Evolutionary conservation across 2,329 filamentous ascomycete genomes (phyloP).

Genomic region (Venturia asperata): DNA sequence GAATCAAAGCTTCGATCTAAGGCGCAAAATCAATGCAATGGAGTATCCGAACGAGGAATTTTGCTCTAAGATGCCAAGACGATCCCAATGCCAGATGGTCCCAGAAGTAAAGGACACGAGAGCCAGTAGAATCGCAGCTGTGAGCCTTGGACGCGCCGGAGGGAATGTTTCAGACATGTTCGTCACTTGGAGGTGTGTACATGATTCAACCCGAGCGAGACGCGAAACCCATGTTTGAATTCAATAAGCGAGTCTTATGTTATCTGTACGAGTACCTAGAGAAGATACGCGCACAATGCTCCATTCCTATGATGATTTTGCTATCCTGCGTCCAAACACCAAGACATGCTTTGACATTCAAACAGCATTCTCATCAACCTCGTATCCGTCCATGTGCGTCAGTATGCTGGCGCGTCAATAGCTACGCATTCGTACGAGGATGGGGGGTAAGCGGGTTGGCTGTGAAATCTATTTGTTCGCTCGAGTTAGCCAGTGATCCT

Average conservation of each 20-base stretch:
- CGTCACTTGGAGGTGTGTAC: too few species aligned
- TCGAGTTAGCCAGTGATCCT: neutral
- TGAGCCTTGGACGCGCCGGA: too few species aligned
- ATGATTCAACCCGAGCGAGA: too few species aligned
- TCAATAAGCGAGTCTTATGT: neutral
- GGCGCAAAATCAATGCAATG: too few species aligned
- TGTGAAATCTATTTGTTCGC: neutral
- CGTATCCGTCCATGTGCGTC: neutral
- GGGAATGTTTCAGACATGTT: too few species aligned
- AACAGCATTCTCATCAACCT: neutral
- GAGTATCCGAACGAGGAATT: too few species aligned
- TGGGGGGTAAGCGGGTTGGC: neutral
- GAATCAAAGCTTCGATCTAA: too few species aligned
- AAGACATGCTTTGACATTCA: slow-evolving; percentile 1
- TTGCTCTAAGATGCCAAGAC: too few species aligned
- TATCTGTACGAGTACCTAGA: neutral
- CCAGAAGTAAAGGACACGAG: too few species aligned
- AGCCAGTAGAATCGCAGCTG: too few species aligned
- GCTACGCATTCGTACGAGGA: neutral
- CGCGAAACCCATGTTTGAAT: neutral
- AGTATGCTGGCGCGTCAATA: neutral
- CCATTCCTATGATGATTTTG: neutral
- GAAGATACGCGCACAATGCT: neutral
- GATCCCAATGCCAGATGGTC: too few species aligned
- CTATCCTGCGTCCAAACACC: slow-evolving; percentile 3